Evolutionary conservation across 176 grass and related monocot species (phyloP).

Genomic region (Tuctoria greenei): DNA sequence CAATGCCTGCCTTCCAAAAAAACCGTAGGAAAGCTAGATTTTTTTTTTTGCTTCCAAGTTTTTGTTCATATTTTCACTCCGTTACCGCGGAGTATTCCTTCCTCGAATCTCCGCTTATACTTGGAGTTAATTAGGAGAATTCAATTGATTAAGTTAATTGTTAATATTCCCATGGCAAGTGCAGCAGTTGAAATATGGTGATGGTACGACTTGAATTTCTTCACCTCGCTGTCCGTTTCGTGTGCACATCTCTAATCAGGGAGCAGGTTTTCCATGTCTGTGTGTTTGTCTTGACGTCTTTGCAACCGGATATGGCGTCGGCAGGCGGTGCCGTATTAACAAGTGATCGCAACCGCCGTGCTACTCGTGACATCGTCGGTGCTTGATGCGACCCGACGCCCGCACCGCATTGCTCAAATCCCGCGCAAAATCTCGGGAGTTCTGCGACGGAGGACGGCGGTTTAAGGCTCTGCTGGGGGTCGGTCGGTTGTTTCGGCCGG

Average conservation of each 20-base stretch:
- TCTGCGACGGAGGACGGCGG: not conserved
- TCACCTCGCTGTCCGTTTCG: not conserved
- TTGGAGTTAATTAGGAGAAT: conserved; percentile 51
- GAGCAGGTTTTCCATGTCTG: conserved; percentile 7
- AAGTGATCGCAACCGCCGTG: conserved; percentile 23
- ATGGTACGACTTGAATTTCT: not conserved
- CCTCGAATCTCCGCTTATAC: conserved; percentile 25
- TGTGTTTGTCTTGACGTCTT: not conserved
- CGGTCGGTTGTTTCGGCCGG: not conserved
- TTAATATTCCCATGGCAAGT: conserved; percentile 23
- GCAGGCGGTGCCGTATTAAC: not conserved
- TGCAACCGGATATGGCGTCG: conserved; percentile 14
- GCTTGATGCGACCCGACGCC: not conserved
- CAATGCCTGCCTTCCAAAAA: not conserved
- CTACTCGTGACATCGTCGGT: not conserved
- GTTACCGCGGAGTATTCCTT: not conserved
- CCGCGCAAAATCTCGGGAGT: not conserved
- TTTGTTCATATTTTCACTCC: conserved; percentile 34
- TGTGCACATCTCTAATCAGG: conserved; percentile 5
- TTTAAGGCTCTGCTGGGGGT: not conserved
- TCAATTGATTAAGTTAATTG: conserved; percentile 68
- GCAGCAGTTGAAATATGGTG: conserved; percentile 17
- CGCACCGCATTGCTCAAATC: not conserved
- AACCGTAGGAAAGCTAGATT: conserved; percentile 13
- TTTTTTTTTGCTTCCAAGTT: not conserved